phyloP scores from a whole-genome alignment of 1,284 basidiomycete species.

The Rhodotorula sp. region DNA sequence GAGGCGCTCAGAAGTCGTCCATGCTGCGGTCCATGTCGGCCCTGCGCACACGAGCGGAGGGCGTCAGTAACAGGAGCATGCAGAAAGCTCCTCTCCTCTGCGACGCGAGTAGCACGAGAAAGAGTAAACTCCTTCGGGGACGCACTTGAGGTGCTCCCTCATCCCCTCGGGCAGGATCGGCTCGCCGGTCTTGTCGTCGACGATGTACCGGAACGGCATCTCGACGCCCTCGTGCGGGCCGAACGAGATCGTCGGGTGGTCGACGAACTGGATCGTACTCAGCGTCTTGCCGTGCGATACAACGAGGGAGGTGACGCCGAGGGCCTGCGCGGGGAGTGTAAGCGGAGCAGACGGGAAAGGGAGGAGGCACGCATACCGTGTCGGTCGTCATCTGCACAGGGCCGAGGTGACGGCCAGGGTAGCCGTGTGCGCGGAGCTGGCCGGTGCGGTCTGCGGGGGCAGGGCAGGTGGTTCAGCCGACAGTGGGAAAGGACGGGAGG shows the following conservation, averaged over 20 bases:
- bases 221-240: constrained; percentile 81
- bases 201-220: constrained; percentile 53
- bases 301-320: constrained; percentile 87
- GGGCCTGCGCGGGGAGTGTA: constrained; percentile 55
- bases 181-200: constrained; percentile 51
- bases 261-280: constrained; percentile 70
- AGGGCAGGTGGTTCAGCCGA: neutral
- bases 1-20: constrained; percentile 54
- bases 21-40: constrained; percentile 85
- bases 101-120: neutral
- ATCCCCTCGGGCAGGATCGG: constrained; percentile 87
- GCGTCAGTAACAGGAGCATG: too few species aligned
- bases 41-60: neutral
- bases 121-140: neutral
- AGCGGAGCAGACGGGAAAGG: neutral
- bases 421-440: constrained; percentile 81
- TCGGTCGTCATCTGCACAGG: constrained; percentile 80
- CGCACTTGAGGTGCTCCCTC: constrained; percentile 68
- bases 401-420: constrained; percentile 79
- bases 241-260: constrained; percentile 83
- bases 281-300: constrained; percentile 70
- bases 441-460: constrained; percentile 61
- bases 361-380: constrained; percentile 55
- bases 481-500: neutral
- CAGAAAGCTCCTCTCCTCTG: too few species aligned